A percentile compares a stretch with the other conserved stretches of the same genome.
Evolutionary conservation across 768 basidiomycete species (phyloP).

Genomic region (Daedaleopsis sinensis): DNA sequence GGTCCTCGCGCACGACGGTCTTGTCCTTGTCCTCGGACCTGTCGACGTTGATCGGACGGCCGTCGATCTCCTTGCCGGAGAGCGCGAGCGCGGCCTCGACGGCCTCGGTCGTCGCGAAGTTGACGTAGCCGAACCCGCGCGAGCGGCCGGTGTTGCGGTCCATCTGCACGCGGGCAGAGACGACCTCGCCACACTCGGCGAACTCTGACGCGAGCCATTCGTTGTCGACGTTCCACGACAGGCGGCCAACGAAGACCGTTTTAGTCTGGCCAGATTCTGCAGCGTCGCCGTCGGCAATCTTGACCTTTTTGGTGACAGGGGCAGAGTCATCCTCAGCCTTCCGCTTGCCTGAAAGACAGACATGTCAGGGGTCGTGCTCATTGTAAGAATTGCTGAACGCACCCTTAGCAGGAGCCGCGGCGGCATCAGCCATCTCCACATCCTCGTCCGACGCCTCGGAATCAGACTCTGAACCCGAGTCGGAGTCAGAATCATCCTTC

Average conservation of each 20-base stretch:
- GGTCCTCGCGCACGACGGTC: conserved; percentile 59
- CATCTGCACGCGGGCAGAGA: conserved; percentile 85
- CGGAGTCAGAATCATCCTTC: conserved; percentile 29
- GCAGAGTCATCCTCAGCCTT: conserved; percentile 71
- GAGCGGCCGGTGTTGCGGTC: conserved; percentile 83
- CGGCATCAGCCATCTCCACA: conserved; percentile 59
- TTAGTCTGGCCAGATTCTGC: conserved; percentile 52
- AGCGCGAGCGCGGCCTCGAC: conserved; percentile 81
- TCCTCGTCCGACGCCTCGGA: conserved; percentile 42
- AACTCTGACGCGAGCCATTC: conserved; percentile 95
- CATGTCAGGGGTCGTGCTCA: not conserved
- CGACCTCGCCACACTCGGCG: conserved; percentile 84
- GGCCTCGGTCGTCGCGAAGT: conserved; percentile 69
- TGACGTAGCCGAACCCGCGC: conserved; percentile 84
- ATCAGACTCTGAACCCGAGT: conserved; percentile 18
- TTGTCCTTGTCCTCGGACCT: conserved; percentile 68
- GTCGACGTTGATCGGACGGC: conserved; percentile 86
- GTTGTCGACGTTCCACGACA: conserved; percentile 97
- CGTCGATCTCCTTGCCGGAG: conserved; percentile 90
- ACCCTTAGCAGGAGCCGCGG: conserved; percentile 42
- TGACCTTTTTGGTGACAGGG: conserved; percentile 79
- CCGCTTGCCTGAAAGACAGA: conserved; percentile 61
- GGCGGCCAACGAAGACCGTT: conserved; percentile 87
- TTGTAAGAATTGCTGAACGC: conserved; percentile 13
- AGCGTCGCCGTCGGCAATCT: conserved; percentile 63